Evolutionary conservation across 1,284 basidiomycete species (phyloP).

Genomic region (Golubevia sp.): DNA sequence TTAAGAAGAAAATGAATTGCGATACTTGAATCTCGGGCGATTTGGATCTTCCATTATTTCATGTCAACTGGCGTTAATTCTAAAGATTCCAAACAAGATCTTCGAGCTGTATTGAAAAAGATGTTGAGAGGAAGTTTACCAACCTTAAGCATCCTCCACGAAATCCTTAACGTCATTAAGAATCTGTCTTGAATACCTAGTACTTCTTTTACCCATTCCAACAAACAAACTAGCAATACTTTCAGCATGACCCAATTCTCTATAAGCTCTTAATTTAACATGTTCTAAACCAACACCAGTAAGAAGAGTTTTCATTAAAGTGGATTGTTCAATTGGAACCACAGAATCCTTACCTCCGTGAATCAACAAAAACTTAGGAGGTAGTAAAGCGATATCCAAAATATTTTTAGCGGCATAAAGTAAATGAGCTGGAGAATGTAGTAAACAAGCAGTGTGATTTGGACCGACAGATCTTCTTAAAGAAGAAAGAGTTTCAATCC

Average conservation of each 20-base stretch:
- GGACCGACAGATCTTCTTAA: conserved; percentile 61
- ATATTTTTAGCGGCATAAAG: conserved; percentile 62
- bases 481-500: conserved; percentile 62
- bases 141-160: no score
- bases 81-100: no score
- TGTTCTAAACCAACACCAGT: conserved; percentile 61
- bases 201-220: conserved; percentile 39
- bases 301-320: conserved; percentile 62
- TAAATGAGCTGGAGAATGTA: conserved; percentile 62
- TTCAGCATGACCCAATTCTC: conserved; percentile 60
- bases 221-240: conserved; percentile 52
- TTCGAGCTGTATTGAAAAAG: no score
- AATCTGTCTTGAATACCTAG: conserved; percentile 60
- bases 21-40: no score
- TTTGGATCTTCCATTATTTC: no score
- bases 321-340: conserved; percentile 60
- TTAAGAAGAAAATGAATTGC: no score
- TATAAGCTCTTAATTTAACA: conserved; percentile 58
- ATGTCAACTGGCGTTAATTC: no score
- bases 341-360: conserved; percentile 62
- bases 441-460: conserved; percentile 60
- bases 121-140: no score
- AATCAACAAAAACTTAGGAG: conserved; percentile 60
- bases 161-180: no score
- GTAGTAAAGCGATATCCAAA: conserved; percentile 57